These are phyloP conservation scores for Protomyces inundatus DNA, from an alignment of 1,139 yeast genomes.

Conservation along the genomic window DNA sequence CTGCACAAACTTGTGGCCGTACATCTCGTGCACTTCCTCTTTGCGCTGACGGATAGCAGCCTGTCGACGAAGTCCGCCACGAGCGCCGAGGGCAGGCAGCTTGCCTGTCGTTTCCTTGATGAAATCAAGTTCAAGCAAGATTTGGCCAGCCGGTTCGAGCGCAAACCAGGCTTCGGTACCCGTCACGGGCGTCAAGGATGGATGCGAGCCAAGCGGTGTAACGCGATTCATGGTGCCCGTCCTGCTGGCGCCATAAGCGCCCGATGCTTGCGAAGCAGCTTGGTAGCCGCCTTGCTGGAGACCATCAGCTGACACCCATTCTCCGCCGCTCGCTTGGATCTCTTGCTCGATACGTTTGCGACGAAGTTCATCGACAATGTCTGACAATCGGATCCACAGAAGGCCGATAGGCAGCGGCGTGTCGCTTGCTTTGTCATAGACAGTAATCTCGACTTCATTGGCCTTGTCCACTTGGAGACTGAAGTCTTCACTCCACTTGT, in stretches of 20 bases:
- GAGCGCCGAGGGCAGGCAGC: conserved; percentile 40
- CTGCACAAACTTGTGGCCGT: conserved; percentile 94
- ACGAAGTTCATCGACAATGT: conserved; percentile 88
- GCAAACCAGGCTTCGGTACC: conserved; percentile 79
- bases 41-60: conserved; percentile 96
- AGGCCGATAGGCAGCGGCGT: conserved; percentile 81
- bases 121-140: conserved; percentile 69
- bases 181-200: not conserved
- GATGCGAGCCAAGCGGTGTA: not conserved
- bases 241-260: not conserved
- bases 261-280: not conserved
- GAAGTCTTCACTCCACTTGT: conserved; percentile 81
- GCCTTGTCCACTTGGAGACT: conserved; percentile 79
- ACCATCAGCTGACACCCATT: conserved; percentile 69
- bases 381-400: conserved; percentile 83
- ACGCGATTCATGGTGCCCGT: not conserved
- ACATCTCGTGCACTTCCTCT: conserved; percentile 91
- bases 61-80: conserved; percentile 86
- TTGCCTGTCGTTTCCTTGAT: conserved; percentile 57
- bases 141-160: conserved; percentile 90
- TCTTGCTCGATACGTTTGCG: conserved; percentile 80
- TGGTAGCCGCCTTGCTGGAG: conserved; percentile 19
- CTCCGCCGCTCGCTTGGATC: conserved; percentile 54
- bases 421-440: conserved; percentile 70
- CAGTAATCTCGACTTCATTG: conserved; percentile 80